Base-by-base conservation (phyloP, 108 stramenopile genomes). In the Tribonema minus region DNA sequence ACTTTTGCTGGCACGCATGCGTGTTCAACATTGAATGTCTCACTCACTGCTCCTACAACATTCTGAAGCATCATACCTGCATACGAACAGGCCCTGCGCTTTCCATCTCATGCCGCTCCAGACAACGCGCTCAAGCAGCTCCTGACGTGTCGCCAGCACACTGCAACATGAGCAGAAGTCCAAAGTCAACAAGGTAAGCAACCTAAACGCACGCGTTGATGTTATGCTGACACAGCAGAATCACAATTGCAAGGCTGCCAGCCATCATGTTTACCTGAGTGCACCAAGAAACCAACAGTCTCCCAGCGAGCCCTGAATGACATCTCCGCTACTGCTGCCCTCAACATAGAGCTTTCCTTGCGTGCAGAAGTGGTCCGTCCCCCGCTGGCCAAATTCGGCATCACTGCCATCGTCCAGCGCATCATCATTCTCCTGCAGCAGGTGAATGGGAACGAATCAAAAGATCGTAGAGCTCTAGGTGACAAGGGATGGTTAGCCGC, bases 241-340 rank as follows among this genome's bases (percentile, higher is more conserved):
- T 20, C 46, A 54, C 46, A 15, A 20, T 20, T 54, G 20, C 46
- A 15, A 54, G 46, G 20, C 15, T 54, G 46, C 46, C 46, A 54
- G 46, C 20, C 61, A 34, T n/a, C n/a, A 46, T 30, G 37, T 75
- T 37, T 1, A 7, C 2, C 70, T 58, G 34, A 75, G 38, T 4
- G 64, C 36, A 0, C 37, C 37, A 3, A 75, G 37, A n/a, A 75
- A 66, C 58, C 59, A 75, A 25, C 73, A 39, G 73, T 75, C 40
- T 2, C 37, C 37, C 40, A 75, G 29, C 27, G 64, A 40, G 63
- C 73, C 73, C 73, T 54, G 46, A 15, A 54, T 54, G 46, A 54
- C 46, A 54, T 54, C 46, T 15, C 46, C 46, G 46, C 46, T 54
- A 20, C 46, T 20, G 20, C 46, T 54, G 46, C 46, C 46, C 9